Evolutionary conservation across 2,329 filamentous ascomycete species (phyloP).

Genomic region (Talaromyces sp.): DNA sequence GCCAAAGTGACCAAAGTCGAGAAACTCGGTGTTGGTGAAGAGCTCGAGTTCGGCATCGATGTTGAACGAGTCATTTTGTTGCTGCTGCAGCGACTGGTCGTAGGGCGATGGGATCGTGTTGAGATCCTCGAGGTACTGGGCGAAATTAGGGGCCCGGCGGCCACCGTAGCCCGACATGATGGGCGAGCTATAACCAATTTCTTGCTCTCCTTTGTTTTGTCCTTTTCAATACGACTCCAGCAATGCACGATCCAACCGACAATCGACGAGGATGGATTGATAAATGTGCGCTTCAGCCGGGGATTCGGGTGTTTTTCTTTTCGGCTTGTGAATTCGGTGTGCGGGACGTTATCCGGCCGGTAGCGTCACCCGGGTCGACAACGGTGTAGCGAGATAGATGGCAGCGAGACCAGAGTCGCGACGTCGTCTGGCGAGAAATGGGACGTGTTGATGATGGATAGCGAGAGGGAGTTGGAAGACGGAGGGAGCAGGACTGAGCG

Average conservation of each 20-base stretch:
- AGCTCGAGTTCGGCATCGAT: conserved; percentile 68
- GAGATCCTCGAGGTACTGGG: conserved; percentile 80
- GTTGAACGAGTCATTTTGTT: conserved; percentile 56
- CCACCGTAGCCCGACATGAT: conserved; percentile 69
- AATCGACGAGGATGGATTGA: background rate
- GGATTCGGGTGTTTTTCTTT: background rate
- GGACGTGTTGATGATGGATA: background rate
- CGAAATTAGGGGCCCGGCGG: conserved; percentile 78
- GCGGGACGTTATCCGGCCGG: background rate
- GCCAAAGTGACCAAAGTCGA: conserved; percentile 60
- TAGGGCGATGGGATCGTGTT: conserved; percentile 65
- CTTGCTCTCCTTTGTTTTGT: background rate
- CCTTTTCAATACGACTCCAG: background rate
- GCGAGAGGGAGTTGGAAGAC: background rate
- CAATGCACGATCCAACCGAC: background rate
- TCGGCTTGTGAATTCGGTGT: background rate
- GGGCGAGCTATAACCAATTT: conserved; percentile 3
- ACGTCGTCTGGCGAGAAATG: background rate
- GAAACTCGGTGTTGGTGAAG: conserved; percentile 79
- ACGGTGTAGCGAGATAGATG: background rate
- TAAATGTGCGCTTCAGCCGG: background rate
- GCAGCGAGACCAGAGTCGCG: background rate
- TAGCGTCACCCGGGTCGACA: background rate
- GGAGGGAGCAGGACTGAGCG: background rate
- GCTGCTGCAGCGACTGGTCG: conserved; percentile 52